Conservation (phyloP, 169 alveolate genomes). For the Cryptosporidium bovis region DNA sequence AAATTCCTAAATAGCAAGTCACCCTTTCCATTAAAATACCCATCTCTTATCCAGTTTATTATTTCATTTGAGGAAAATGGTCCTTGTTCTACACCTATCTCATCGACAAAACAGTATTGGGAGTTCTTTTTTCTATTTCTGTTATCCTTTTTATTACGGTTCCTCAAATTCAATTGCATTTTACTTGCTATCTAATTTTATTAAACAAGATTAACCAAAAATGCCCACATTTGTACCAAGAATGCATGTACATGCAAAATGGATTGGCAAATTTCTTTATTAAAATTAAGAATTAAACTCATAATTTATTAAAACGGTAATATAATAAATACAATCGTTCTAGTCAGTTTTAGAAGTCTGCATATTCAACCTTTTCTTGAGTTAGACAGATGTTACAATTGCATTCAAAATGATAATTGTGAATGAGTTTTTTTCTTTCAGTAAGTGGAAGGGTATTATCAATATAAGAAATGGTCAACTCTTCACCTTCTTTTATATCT, state of each 20-base stretch:
- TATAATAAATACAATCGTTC: neutral
- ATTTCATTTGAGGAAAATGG: conserved; percentile 60
- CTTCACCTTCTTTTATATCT: conserved; percentile 76
- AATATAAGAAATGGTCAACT: conserved; percentile 77
- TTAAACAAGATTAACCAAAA: neutral
- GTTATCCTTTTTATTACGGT: conserved; percentile 8
- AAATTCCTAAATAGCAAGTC: conserved; percentile 53
- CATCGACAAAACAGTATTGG: conserved; percentile 68
- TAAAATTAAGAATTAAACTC: neutral
- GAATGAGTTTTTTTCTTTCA: conserved; percentile 66
- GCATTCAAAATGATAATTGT: conserved; percentile 76
- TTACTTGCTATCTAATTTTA: neutral
- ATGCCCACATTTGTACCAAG: conserved; percentile 1
- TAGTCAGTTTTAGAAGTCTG: too few species aligned
- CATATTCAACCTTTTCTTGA: conserved; percentile 11
- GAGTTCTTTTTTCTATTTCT: conserved; percentile 6
- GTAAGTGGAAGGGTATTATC: conserved; percentile 77
- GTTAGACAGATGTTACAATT: conserved; percentile 54
- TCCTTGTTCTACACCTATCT: conserved; percentile 64
- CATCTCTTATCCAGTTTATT: conserved; percentile 55
- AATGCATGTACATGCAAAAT: neutral
- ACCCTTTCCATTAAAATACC: conserved; percentile 71
- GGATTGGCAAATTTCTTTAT: neutral
- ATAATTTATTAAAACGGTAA: neutral
- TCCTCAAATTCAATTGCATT: neutral